Percentiles rank a stretch among this genome's conserved stretches.
These are phyloP conservation scores for Nymphaea colorata DNA, from an alignment of 164 flowering plant genomes.

Conservation along the genomic window DNA sequence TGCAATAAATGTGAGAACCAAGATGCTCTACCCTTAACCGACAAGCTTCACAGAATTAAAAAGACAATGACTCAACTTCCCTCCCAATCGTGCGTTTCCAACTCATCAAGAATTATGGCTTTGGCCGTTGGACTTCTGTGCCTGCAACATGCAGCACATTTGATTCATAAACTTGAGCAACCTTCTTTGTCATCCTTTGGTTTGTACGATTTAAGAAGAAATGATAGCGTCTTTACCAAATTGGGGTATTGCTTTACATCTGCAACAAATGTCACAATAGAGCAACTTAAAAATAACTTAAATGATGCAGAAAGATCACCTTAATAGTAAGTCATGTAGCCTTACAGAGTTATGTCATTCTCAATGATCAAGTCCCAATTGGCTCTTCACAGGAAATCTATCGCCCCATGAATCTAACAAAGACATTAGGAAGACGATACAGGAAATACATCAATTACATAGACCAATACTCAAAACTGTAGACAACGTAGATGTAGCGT, in stretches of 20 bases:
- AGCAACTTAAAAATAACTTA: neutral
- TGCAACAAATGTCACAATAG: conserved; percentile 8
- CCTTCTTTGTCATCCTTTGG: conserved; percentile 15
- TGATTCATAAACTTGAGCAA: too few species aligned
- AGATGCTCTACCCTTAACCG: conserved; percentile 68
- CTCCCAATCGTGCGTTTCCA: conserved; percentile 95
- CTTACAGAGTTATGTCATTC: conserved; percentile 90
- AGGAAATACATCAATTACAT: neutral
- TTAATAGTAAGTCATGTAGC: neutral
- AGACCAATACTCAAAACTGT: too few species aligned
- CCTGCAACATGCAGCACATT: conserved; percentile 11
- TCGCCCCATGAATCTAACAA: conserved; percentile 97
- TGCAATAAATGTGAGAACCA: conserved; percentile 80
- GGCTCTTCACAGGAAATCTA: conserved; percentile 39
- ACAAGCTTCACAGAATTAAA: conserved; percentile 67
- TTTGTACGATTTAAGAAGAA: conserved; percentile 62
- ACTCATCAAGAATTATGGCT: conserved; percentile 86
- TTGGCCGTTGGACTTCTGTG: conserved; percentile 15
- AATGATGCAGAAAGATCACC: neutral
- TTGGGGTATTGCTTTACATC: conserved; percentile 92
- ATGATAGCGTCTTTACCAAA: conserved; percentile 66
- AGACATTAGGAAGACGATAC: neutral
- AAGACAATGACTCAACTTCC: conserved; percentile 79
- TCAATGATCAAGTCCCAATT: conserved; percentile 87
- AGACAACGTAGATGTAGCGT: neutral